These are phyloP conservation scores for Termitomyces sp. DNA, from an alignment of 768 basidiomycete genomes.

Conservation along the genomic window DNA sequence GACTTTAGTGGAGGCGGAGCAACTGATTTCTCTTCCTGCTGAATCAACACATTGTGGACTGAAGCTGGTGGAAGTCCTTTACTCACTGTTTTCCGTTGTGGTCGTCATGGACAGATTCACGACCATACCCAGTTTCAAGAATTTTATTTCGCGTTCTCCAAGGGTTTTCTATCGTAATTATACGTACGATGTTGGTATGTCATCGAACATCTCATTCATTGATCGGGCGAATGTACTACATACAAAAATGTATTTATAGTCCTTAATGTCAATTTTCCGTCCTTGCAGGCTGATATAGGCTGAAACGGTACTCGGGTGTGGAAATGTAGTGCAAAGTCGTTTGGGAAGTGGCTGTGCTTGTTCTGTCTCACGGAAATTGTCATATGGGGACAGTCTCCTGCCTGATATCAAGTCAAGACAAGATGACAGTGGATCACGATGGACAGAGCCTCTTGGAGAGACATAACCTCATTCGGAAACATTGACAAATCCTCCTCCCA, in stretches of 20 bases:
- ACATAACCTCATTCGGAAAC: too few species aligned
- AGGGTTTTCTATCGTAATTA: slow-evolving; percentile 25
- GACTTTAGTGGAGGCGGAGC: slow-evolving; percentile 37
- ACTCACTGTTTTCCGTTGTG: background rate
- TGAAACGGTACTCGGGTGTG: too few species aligned
- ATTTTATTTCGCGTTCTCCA: slow-evolving; percentile 23
- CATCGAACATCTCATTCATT: slow-evolving; percentile 37
- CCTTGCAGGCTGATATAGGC: too few species aligned
- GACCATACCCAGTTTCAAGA: slow-evolving; percentile 18
- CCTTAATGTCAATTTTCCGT: background rate
- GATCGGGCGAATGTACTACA: background rate
- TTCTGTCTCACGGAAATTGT: too few species aligned
- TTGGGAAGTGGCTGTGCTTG: too few species aligned
- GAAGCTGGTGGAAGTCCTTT: background rate
- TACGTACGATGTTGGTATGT: slow-evolving; percentile 14
- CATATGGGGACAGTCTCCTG: too few species aligned
- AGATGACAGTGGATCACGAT: too few species aligned
- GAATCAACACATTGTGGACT: background rate
- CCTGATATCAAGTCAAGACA: too few species aligned
- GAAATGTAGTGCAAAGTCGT: too few species aligned
- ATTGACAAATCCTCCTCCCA: too few species aligned
- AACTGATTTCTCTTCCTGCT: background rate
- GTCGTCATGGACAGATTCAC: background rate
- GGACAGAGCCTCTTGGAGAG: too few species aligned
- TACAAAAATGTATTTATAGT: too few species aligned